A percentile compares a stretch with the other conserved stretches of the same genome.
phyloP scores from a whole-genome alignment of 2,329 filamentous ascomycete genomes.

The Fusarium solani-melongenae region DNA sequence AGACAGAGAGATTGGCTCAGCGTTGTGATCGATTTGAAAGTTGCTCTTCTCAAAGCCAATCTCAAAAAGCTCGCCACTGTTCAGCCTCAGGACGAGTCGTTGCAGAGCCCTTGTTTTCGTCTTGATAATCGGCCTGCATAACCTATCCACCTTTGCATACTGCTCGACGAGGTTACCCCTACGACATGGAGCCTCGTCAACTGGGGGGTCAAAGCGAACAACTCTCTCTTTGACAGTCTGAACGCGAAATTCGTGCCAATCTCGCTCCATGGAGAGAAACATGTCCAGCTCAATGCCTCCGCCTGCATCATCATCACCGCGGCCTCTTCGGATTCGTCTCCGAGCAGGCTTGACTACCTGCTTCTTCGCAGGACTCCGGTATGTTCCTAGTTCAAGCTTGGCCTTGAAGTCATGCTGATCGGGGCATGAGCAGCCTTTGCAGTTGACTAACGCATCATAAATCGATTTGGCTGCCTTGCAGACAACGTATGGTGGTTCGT shows the following conservation, averaged over 20 bases:
- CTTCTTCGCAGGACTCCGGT: neutral
- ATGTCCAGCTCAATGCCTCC: neutral
- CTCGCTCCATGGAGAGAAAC: constrained; percentile 6
- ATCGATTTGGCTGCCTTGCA: constrained; percentile 16
- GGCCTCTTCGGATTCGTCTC: neutral
- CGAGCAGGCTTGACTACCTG: neutral
- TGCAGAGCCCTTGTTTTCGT: neutral
- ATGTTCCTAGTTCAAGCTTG: constrained; percentile 3
- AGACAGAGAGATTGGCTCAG: neutral
- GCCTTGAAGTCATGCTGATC: constrained; percentile 3
- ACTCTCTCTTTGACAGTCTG: neutral
- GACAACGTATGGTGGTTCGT: neutral
- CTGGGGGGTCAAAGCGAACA: neutral
- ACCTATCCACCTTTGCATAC: neutral
- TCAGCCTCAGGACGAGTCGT: neutral
- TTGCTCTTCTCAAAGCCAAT: constrained; percentile 1
- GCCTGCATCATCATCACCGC: neutral
- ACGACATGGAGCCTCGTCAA: neutral
- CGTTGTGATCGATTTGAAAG: neutral
- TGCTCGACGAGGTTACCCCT: neutral
- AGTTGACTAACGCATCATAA: neutral
- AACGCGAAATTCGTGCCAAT: constrained; percentile 6
- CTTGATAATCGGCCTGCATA: constrained; percentile 7
- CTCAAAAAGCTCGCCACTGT: constrained; percentile 1
- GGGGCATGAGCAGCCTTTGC: neutral